These are phyloP conservation scores for Aspergillus pseudotamarii DNA, from an alignment of 2,329 filamentous ascomycete genomes.

Conservation along the genomic window DNA sequence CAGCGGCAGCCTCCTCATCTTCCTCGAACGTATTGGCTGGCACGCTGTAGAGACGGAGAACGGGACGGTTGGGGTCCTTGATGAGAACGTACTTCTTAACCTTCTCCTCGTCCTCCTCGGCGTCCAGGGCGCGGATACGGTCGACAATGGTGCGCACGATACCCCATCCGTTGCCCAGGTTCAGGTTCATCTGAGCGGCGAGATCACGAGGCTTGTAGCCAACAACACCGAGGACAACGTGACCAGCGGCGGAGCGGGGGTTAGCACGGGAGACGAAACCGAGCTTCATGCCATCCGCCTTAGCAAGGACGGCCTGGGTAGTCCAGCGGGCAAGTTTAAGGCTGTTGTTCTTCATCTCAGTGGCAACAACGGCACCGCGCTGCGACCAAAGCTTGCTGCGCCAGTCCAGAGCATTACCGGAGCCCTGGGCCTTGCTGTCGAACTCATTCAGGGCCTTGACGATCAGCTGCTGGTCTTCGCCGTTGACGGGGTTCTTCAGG, in stretches of 20 bases:
- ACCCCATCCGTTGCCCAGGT: slow-evolving; percentile 96
- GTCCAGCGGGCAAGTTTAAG: slow-evolving; percentile 99
- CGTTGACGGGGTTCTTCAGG: slow-evolving; percentile 89
- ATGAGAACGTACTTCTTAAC: slow-evolving; percentile 58
- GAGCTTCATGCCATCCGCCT: slow-evolving; percentile 98
- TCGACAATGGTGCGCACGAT: slow-evolving; percentile 98
- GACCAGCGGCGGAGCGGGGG: slow-evolving; percentile 88
- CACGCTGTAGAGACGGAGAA: slow-evolving; percentile 90
- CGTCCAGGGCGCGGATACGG: slow-evolving; percentile 58
- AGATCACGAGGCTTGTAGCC: slow-evolving; percentile 99
- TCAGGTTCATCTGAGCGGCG: slow-evolving; percentile 96
- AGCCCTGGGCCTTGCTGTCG: slow-evolving; percentile 95
- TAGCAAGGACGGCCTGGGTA: slow-evolving; percentile 92
- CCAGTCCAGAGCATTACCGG: slow-evolving; percentile 95
- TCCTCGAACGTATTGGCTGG: slow-evolving; percentile 88
- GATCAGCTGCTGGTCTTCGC: slow-evolving; percentile 87
- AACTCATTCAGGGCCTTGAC: slow-evolving; percentile 99
- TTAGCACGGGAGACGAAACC: slow-evolving; percentile 95
- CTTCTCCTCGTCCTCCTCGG: slow-evolving; percentile 45
- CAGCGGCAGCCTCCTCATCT: slow-evolving; percentile 66
- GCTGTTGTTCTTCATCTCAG: slow-evolving; percentile 99
- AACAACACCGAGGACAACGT: slow-evolving; percentile 92
- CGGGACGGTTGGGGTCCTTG: slow-evolving; percentile 95
- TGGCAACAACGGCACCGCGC: slow-evolving; percentile 94
- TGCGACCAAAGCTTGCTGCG: slow-evolving; percentile 90